These are phyloP conservation scores for Sarocladium strictum DNA, from an alignment of 2,329 filamentous ascomycete species.

Conservation along the genomic window DNA sequence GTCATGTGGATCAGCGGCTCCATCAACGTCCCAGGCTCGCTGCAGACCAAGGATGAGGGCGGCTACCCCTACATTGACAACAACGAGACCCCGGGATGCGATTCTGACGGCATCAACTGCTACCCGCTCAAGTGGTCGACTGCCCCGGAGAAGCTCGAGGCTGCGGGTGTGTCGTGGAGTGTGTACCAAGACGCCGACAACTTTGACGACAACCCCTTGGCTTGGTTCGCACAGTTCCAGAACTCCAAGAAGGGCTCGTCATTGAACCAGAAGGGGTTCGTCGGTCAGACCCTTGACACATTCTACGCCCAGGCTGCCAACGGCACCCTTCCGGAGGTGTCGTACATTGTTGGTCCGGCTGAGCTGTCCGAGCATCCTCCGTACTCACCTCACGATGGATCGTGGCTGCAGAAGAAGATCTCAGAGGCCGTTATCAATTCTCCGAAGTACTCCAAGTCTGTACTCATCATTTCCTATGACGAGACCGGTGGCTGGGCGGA, in stretches of 20 bases:
- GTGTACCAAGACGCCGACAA: slow-evolving; percentile 44
- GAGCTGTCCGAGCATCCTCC: slow-evolving; percentile 49
- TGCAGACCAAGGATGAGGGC: slow-evolving; percentile 33
- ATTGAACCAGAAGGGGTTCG: slow-evolving; percentile 39
- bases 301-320: slow-evolving; percentile 45
- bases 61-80: slow-evolving; percentile 43
- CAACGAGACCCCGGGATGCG: slow-evolving; percentile 40
- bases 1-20: slow-evolving; percentile 44
- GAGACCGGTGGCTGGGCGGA: slow-evolving; percentile 51
- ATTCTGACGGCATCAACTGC: slow-evolving; percentile 38
- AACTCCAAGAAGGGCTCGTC: slow-evolving; percentile 32
- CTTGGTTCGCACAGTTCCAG: slow-evolving; percentile 48
- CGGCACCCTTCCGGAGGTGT: slow-evolving; percentile 45
- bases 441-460: slow-evolving; percentile 41
- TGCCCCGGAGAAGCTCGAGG: slow-evolving; percentile 40
- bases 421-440: slow-evolving; percentile 44
- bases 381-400: slow-evolving; percentile 46
- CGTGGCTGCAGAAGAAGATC: slow-evolving; percentile 47
- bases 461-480: slow-evolving; percentile 37
- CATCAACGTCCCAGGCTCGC: slow-evolving; percentile 42
- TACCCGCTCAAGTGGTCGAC: slow-evolving; percentile 50
- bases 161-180: slow-evolving; percentile 42
- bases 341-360: slow-evolving; percentile 43
- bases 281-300: slow-evolving; percentile 38
- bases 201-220: slow-evolving; percentile 48